These are phyloP conservation scores for Brassica nigra DNA, from an alignment of 345 rosid genomes.

Conservation along the genomic window DNA sequence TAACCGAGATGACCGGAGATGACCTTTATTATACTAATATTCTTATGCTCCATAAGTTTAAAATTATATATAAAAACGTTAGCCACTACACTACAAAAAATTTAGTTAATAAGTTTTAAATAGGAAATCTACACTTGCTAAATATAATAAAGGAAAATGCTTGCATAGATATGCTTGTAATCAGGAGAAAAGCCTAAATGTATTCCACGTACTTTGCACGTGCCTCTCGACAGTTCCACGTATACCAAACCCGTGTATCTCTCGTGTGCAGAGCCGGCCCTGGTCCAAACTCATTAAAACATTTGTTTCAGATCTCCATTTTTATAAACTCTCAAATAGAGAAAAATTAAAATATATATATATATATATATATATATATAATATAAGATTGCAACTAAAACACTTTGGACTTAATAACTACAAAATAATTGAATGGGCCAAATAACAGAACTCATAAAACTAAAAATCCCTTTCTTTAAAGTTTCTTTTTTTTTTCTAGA, in stretches of 20 bases:
- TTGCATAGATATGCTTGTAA: neutral
- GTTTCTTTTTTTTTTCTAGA: too few species aligned
- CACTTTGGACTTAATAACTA: too few species aligned
- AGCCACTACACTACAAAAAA: conserved; percentile 1
- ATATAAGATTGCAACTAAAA: too few species aligned
- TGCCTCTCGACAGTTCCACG: neutral
- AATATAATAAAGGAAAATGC: conserved; percentile 15
- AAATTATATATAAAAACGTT: neutral
- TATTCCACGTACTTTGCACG: conserved; percentile 26
- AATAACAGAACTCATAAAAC: too few species aligned
- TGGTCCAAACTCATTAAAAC: too few species aligned
- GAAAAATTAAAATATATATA: too few species aligned
- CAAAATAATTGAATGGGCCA: too few species aligned
- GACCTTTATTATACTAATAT: conserved; percentile 4
- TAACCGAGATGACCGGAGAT: conserved; percentile 9
- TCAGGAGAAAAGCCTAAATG: neutral
- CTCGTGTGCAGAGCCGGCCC: neutral
- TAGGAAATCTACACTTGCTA: neutral
- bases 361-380: too few species aligned
- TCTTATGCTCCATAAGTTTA: neutral
- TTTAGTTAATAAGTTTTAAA: neutral
- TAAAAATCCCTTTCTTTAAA: too few species aligned
- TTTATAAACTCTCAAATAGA: too few species aligned
- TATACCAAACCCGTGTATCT: conserved; percentile 18
- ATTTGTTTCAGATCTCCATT: too few species aligned